Base-by-base conservation (phyloP, 495 filamentous ascomycete species). In the Oidiodendron maius region DNA sequence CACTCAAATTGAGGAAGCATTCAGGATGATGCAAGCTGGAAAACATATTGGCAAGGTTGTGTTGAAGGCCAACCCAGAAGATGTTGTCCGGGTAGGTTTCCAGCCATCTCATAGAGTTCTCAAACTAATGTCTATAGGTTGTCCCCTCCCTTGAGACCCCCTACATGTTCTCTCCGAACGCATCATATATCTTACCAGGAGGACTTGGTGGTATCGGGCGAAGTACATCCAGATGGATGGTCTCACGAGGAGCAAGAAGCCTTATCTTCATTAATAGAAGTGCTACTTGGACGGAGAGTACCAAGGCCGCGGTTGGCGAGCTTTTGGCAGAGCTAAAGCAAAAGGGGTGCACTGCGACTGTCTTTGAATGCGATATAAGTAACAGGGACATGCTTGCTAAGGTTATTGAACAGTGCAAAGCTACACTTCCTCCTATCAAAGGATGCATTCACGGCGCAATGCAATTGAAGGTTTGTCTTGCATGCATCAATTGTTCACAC, bases 101-200 rank as follows among this genome's bases (percentile, higher is more conserved):
- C 11, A 10, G n/a, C 18, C 15, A 4, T n/a, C 4, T 17, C 13
- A n/a, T 10, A 5, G 17, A 41, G 10, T 5, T 41, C n/a, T 5
- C 12, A 16, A 21, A 17, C 6, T 11, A 41, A n/a, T 41, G 10
- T 3, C 20, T 11, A 9, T 21, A 18, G 5, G 39, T 4, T 11
- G n/a, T 41, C 3, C 13, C 35, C 24, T 11, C 8, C 18, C 12
- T 17, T 10, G 11, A 17, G 16, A 9, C 16, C 6, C 8, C 36
- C 6, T 39, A 17, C 9, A 8, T 10, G 6, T 44, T 44, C 20
- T 8, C 10, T 13, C 4, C 60, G 0, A 56, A 74, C n/a, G 69
- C 67, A 1, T 72, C 71, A 0, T 82, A 82, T 46, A 52, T 84
- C 11, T 56, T 84, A 3, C 62, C 76, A 12, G 77, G 81, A 4